These are phyloP conservation scores for Arabidopsis hybrid DNA, from an alignment of 441 rosid genomes.

Conservation along the genomic window DNA sequence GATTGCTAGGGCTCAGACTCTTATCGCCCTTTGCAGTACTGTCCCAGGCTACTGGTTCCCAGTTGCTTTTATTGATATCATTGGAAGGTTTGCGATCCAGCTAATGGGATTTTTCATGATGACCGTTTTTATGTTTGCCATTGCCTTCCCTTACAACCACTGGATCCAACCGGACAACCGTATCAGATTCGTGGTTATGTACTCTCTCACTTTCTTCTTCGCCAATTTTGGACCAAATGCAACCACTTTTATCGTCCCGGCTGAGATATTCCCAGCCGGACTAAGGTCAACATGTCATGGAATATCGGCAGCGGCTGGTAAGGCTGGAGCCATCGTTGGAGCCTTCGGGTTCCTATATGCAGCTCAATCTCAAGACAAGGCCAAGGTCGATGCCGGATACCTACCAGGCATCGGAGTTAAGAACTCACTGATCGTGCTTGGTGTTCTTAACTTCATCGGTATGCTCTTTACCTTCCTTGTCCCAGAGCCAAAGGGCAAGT, in stretches of 20 bases:
- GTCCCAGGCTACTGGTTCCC: conserved; percentile 69
- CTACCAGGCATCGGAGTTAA: conserved; percentile 54
- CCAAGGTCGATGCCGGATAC: conserved; percentile 48
- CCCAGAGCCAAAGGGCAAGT: conserved; percentile 60
- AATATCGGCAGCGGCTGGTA: conserved; percentile 62
- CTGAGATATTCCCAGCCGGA: conserved; percentile 61
- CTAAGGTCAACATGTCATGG: conserved; percentile 65
- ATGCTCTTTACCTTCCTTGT: conserved; percentile 56
- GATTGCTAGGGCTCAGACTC: conserved; percentile 59
- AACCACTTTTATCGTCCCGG: conserved; percentile 66
- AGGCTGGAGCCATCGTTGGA: conserved; percentile 65
- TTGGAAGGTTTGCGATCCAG: conserved; percentile 60
- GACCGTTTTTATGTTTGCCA: conserved; percentile 66
- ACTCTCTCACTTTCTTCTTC: conserved; percentile 61
- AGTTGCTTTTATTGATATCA: conserved; percentile 48
- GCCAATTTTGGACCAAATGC: conserved; percentile 70
- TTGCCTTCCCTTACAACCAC: conserved; percentile 57
- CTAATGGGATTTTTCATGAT: conserved; percentile 63
- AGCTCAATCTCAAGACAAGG: conserved; percentile 43
- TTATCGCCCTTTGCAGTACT: conserved; percentile 58
- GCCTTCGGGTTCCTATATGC: conserved; percentile 64
- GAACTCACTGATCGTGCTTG: conserved; percentile 52
- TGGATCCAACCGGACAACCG: conserved; percentile 39
- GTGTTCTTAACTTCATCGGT: conserved; percentile 47
- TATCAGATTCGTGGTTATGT: conserved; percentile 51